These are phyloP conservation scores for Paraglomus brasilianum DNA, from an alignment of 192 early-diverging fungal genomes.

Conservation along the genomic window DNA sequence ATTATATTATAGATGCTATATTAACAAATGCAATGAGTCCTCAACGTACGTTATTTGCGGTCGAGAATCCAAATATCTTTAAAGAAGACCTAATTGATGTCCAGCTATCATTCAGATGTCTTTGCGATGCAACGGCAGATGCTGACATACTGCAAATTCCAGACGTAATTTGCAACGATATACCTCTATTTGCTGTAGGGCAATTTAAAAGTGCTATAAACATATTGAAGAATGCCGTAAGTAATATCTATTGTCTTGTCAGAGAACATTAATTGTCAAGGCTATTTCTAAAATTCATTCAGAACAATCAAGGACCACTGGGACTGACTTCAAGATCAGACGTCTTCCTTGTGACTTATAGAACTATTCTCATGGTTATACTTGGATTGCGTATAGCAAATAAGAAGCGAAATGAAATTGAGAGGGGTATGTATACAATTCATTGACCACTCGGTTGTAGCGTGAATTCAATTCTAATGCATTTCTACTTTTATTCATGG, in stretches of 20 bases:
- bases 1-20: background rate
- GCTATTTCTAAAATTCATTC: background rate
- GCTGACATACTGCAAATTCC: background rate
- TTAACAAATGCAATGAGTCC: background rate
- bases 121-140: background rate
- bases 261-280: background rate
- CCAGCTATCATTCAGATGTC: slow-evolving; percentile 15
- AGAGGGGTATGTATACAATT: background rate
- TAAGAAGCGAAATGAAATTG: background rate
- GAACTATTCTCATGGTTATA: background rate
- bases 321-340: slow-evolving; percentile 7
- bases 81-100: slow-evolving; percentile 27
- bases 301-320: slow-evolving; percentile 4
- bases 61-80: slow-evolving; percentile 28
- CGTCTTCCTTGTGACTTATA: slow-evolving; percentile 6
- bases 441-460: background rate
- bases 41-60: slow-evolving; percentile 3
- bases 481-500: background rate
- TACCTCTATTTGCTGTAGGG: slow-evolving; percentile 5
- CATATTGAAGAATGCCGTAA: background rate
- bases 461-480: background rate
- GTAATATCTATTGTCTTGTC: background rate
- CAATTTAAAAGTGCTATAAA: background rate
- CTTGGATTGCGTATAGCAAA: background rate
- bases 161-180: background rate